Percentiles rank a stretch among this genome's conserved stretches.
Conservation (phyloP, 2,329 filamentous ascomycete genomes). For the Pyrenophora tritici-repentis region DNA sequence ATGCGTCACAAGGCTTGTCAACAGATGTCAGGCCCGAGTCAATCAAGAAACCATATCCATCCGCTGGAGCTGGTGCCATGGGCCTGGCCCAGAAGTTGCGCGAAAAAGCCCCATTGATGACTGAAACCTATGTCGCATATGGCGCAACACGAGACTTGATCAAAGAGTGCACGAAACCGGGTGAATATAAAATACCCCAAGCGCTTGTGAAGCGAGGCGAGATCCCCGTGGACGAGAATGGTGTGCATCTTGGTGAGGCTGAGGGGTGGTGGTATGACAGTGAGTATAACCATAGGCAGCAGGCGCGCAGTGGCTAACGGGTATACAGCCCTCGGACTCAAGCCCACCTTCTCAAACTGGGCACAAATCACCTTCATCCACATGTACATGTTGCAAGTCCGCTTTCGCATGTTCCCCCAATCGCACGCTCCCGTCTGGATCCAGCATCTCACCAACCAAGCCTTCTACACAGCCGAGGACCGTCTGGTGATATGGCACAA, state of each 20-base stretch:
- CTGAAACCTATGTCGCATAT: constrained; percentile 77
- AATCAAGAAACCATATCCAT: constrained; percentile 25
- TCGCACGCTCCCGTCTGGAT: constrained; percentile 77
- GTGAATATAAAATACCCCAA: constrained; percentile 76
- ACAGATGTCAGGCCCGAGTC: constrained; percentile 22
- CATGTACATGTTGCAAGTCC: constrained; percentile 87
- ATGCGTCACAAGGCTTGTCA: constrained; percentile 26
- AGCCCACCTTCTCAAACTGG: constrained; percentile 93
- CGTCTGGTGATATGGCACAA: constrained; percentile 82
- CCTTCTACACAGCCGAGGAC: constrained; percentile 87
- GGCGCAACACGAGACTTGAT: constrained; percentile 78
- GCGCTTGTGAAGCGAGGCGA: constrained; percentile 67
- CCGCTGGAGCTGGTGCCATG: constrained; percentile 19
- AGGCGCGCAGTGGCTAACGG: constrained; percentile 14
- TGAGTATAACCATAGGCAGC: constrained; percentile 49
- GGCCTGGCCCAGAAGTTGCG: constrained; percentile 38
- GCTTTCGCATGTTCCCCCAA: constrained; percentile 76
- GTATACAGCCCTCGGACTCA: constrained; percentile 72
- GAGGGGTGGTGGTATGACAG: constrained; percentile 81
- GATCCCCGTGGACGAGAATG: constrained; percentile 73
- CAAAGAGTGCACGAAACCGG: constrained; percentile 72
- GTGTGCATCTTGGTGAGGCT: constrained; percentile 80
- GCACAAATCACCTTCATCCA: constrained; percentile 95
- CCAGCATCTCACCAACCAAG: constrained; percentile 90
- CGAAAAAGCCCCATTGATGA: constrained; percentile 41